A percentile compares a stretch with the other conserved stretches of the same genome.
Conservation (phyloP, 2,329 filamentous ascomycete species). For the Periconia sp. region DNA sequence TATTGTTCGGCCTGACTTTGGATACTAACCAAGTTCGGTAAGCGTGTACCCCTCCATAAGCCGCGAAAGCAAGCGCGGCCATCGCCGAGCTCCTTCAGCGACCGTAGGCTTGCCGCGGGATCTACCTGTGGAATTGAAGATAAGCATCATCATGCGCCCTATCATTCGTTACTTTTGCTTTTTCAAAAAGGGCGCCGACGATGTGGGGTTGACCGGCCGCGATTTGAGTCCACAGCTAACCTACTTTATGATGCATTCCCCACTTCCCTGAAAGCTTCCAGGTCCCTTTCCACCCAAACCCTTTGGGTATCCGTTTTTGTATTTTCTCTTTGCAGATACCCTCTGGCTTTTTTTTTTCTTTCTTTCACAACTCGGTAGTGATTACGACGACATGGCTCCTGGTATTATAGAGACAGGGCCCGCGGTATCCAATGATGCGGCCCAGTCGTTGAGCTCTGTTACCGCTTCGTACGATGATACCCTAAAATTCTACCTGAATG, state of each 20-base stretch:
- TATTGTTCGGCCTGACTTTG: neutral
- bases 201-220: neutral
- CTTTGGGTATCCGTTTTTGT: neutral
- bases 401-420: constrained; percentile 50
- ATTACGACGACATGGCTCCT: constrained; percentile 55
- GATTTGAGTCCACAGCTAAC: neutral
- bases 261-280: constrained; percentile 6
- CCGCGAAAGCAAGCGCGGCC: constrained; percentile 18
- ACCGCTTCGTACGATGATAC: constrained; percentile 84
- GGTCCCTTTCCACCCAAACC: neutral
- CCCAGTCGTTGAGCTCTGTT: constrained; percentile 58
- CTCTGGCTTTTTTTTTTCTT: neutral
- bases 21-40: neutral
- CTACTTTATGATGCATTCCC: constrained; percentile 12
- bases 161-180: constrained; percentile 9
- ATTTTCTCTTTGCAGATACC: neutral
- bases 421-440: constrained; percentile 49
- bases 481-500: constrained; percentile 90
- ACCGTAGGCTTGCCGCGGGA: constrained; percentile 1
- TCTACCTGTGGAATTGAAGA: neutral
- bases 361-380: neutral
- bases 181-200: neutral
- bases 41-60: neutral
- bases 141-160: constrained; percentile 6
- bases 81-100: constrained; percentile 26